These are phyloP conservation scores for Noccaea bulbosa DNA, from an alignment of 345 rosid genomes.

Conservation along the genomic window DNA sequence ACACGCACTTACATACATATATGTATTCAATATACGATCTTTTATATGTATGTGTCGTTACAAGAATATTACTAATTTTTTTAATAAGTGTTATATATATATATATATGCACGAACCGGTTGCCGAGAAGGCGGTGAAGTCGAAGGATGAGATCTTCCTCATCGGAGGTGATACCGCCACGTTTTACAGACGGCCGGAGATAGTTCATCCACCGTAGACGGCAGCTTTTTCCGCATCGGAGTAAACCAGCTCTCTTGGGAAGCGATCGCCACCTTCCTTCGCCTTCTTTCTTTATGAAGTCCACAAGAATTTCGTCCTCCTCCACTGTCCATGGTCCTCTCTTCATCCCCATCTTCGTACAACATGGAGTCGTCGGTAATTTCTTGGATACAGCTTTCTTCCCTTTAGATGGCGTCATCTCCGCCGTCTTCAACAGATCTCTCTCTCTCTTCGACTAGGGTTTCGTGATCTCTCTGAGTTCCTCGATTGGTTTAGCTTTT, in stretches of 20 bases:
- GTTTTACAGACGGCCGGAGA: constrained; percentile 78
- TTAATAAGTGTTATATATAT: not conserved
- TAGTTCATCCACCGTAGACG: constrained; percentile 97
- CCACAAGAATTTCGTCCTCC: constrained; percentile 70
- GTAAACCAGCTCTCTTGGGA: constrained; percentile 80
- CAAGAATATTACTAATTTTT: too few species aligned
- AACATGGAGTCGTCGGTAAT: constrained; percentile 55
- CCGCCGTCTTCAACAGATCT: constrained; percentile 7
- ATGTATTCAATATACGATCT: constrained; percentile 1
- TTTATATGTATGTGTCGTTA: not conserved
- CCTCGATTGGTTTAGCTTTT: constrained; percentile 23
- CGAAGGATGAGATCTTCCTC: constrained; percentile 97
- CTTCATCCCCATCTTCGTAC: constrained; percentile 74
- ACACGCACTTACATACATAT: not conserved
- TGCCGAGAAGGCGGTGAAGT: constrained; percentile 77
- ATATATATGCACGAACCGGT: constrained; percentile 46
- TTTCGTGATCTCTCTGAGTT: constrained; percentile 38
- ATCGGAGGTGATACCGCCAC: constrained; percentile 75
- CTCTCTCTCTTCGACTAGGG: constrained; percentile 31
- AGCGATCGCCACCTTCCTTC: constrained; percentile 85
- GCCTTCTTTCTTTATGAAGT: constrained; percentile 70
- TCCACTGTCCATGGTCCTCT: constrained; percentile 93
- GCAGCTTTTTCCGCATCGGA: constrained; percentile 88
- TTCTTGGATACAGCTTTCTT: constrained; percentile 21
- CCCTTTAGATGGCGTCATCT: constrained; percentile 27